These are phyloP conservation scores for Monilinia fructicola DNA, from an alignment of 2,329 filamentous ascomycete genomes.

Conservation along the genomic window DNA sequence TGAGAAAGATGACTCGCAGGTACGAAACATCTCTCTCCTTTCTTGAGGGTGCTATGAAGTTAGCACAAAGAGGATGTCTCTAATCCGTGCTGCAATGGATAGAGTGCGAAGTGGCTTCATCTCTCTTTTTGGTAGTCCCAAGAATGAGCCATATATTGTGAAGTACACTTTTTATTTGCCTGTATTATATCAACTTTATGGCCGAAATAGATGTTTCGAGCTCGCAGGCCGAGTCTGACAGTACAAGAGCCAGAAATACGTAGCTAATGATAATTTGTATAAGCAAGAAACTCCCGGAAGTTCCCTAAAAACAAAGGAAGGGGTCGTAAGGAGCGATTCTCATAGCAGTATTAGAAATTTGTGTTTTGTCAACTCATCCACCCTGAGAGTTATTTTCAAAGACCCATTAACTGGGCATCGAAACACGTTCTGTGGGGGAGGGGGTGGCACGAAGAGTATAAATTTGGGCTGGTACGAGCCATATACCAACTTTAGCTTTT, in stretches of 20 bases:
- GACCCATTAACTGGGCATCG: background rate
- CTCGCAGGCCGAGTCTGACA: background rate
- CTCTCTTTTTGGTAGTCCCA: background rate
- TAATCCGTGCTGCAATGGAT: background rate
- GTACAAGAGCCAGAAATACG: background rate
- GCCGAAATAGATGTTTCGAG: background rate
- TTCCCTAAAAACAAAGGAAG: background rate
- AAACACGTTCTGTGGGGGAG: slow-evolving; percentile 9
- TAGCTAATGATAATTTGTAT: background rate
- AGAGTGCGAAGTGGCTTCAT: background rate
- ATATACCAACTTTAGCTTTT: background rate
- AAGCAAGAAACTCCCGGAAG: background rate
- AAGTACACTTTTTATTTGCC: background rate
- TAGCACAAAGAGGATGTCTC: background rate
- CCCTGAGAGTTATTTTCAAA: background rate
- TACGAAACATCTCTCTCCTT: background rate
- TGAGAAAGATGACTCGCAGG: background rate
- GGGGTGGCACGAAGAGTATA: background rate
- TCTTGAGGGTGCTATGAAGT: background rate
- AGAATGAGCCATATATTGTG: background rate
- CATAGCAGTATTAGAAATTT: background rate
- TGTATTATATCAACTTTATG: background rate
- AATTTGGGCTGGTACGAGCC: background rate
- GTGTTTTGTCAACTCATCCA: background rate
- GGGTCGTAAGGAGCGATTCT: background rate